Conservation (phyloP, 1,284 basidiomycete genomes). For the Coniophora puteana region DNA sequence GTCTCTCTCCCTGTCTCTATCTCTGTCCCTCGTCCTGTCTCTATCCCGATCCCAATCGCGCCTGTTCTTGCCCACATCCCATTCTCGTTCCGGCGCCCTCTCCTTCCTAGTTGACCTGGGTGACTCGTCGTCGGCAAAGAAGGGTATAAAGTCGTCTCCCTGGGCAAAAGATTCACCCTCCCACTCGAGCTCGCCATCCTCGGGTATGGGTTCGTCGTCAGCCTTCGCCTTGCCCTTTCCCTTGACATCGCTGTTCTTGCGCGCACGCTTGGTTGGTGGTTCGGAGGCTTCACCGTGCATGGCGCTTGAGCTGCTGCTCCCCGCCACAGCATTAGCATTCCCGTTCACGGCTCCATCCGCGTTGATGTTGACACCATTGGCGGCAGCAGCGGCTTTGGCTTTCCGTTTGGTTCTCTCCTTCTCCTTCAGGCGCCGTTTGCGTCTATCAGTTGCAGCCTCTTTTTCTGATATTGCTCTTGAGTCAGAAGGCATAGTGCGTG, state of each 20-base stretch:
- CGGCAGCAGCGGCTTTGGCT: neutral
- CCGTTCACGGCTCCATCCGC: conserved; percentile 4
- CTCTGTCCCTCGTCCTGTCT: conserved; percentile 23
- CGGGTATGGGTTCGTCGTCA: conserved; percentile 7
- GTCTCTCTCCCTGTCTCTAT: conserved; percentile 24
- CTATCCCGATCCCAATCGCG: conserved; percentile 20
- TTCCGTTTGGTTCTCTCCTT: conserved; percentile 5
- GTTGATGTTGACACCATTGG: no score
- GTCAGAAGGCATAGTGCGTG: no score
- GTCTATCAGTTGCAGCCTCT: conserved; percentile 3
- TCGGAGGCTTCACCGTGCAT: conserved; percentile 10
- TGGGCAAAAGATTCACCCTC: conserved; percentile 26
- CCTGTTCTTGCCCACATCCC: conserved; percentile 36
- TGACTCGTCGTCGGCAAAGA: conserved; percentile 35
- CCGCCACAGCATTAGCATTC: no score
- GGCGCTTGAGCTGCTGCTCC: neutral
- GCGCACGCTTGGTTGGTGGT: conserved; percentile 15
- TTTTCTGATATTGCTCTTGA: conserved; percentile 2
- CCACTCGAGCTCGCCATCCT: conserved; percentile 7
- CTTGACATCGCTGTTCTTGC: conserved; percentile 7
- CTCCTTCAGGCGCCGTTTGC: conserved; percentile 13
- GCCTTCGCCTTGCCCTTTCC: conserved; percentile 17
- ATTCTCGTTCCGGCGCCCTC: conserved; percentile 34
- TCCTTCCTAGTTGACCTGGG: conserved; percentile 20
- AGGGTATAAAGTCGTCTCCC: conserved; percentile 61